Conservation (phyloP, 306 rosid species). For the Nissolia schottii region DNA sequence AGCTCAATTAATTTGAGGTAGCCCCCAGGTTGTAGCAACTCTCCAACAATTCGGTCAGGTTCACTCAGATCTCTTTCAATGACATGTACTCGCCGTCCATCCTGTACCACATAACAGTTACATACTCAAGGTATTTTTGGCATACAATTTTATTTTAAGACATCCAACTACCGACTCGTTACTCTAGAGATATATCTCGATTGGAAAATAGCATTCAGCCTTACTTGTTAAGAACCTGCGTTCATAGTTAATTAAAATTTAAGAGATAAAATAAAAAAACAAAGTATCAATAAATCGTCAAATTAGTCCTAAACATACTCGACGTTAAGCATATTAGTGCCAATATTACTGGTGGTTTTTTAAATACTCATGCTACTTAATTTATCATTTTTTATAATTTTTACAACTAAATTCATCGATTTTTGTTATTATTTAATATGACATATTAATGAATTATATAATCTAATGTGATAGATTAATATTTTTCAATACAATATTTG, state of each 20-base stretch:
- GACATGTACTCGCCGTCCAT: constrained; percentile 81
- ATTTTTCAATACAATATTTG: no score
- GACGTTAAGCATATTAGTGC: background rate
- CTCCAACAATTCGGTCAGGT: constrained; percentile 97
- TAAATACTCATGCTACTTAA: no score
- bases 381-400: no score
- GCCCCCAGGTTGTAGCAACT: constrained; percentile 95
- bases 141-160: background rate
- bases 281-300: background rate
- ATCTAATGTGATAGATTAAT: no score
- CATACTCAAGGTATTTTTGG: background rate
- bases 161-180: background rate
- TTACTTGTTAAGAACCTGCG: background rate
- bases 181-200: background rate
- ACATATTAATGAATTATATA: no score
- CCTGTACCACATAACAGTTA: constrained; percentile 44
- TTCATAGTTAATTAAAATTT: background rate
- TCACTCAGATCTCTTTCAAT: constrained; percentile 90
- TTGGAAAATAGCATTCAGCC: background rate
- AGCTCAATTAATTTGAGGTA: constrained; percentile 89
- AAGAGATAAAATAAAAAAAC: background rate
- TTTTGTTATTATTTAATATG: no score
- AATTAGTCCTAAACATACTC: background rate
- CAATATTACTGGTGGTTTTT: no score
- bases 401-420: no score